Base-by-base conservation (phyloP, 257 asterid species). In the Ilex aquifolium region DNA sequence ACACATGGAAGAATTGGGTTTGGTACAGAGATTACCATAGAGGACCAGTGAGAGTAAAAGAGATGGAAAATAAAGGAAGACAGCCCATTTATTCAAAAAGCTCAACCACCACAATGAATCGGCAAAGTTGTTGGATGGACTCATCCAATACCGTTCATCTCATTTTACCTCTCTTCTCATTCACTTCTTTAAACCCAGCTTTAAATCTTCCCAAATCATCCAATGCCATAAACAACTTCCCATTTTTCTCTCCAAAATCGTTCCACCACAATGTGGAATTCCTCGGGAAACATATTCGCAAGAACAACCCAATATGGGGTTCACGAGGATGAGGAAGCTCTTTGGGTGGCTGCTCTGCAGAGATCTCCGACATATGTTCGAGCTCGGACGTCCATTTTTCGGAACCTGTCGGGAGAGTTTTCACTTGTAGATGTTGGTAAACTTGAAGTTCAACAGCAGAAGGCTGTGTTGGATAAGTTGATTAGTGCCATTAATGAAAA, bases 301-400 rank as follows among this genome's bases (percentile, higher is more conserved):
- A 67, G 77, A 63, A 62, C 60, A 30, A 30, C 63, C n/a, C 76
- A 71, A 13, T 56, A 31, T 52, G 56, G 68, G 30, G 76, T 59
- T 8, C 74, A 58, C 3, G 76, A 66, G 10, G 91, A 83, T n/a
- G 95, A 82, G 69, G 90, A 82, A 64, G 88, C 76, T 53, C 85
- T 78, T 51, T 74, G 73, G 21, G 50, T 83, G 85, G 92, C 87
- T 53, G 79, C 95, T 32, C 50, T 90, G 79, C 87, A 78, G 80
- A 82, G 85, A 66, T 83, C 95, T 42, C 90, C 90, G 21, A 87
- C 90, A 48, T 64, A n/a, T 49, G 76, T 82, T n/a, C 79, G 90
- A 54, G 87, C 97, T 12, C 73, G 75, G 46, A 81, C 77, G 12
- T 84, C 90, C 32, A 60, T 83, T 55, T 82, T 78, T 16, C 79